These are phyloP conservation scores for Phytophthora vignae DNA, from an alignment of 352 stramenopile genomes.

Conservation along the genomic window DNA sequence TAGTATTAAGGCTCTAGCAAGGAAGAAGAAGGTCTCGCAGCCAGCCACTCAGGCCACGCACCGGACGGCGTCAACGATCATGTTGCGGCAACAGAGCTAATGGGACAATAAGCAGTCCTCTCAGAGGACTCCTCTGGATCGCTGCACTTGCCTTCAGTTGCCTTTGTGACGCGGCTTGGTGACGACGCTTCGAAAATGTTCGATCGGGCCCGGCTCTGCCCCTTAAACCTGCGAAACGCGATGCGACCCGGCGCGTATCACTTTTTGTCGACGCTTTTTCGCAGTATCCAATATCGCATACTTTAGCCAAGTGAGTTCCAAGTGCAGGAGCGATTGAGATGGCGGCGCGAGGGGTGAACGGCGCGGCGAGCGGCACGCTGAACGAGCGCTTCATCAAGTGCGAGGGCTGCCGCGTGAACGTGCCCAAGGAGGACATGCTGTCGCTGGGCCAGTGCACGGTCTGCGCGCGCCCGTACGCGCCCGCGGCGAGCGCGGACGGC, in stretches of 20 bases:
- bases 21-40: no score
- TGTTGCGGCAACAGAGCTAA: conserved; percentile 12
- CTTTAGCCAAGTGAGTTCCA: not conserved
- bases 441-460: conserved; percentile 68
- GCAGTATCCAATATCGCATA: not conserved
- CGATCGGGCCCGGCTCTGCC: conserved; percentile 18
- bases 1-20: not conserved
- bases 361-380: conserved; percentile 58
- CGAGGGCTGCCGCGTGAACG: conserved; percentile 73
- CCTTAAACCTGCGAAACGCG: conserved; percentile 2
- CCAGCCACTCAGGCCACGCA: conserved; percentile 23
- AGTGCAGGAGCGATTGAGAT: conserved; percentile 20
- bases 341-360: conserved; percentile 60
- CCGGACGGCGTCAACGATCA: conserved; percentile 59
- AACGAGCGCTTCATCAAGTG: conserved; percentile 88
- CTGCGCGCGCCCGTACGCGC: conserved; percentile 55
- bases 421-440: conserved; percentile 83
- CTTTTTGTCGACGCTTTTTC: not conserved
- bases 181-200: conserved; percentile 20
- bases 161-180: conserved; percentile 31
- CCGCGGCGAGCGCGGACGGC: conserved; percentile 39
- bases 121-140: not conserved
- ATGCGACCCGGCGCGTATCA: conserved; percentile 5
- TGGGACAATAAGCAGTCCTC: conserved; percentile 9
- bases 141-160: conserved; percentile 5